Evolutionary conservation across 2,329 filamentous ascomycete species (phyloP), one percentile per base, ranked within the genome.

Genomic region (Didymella pinodella): DNA sequence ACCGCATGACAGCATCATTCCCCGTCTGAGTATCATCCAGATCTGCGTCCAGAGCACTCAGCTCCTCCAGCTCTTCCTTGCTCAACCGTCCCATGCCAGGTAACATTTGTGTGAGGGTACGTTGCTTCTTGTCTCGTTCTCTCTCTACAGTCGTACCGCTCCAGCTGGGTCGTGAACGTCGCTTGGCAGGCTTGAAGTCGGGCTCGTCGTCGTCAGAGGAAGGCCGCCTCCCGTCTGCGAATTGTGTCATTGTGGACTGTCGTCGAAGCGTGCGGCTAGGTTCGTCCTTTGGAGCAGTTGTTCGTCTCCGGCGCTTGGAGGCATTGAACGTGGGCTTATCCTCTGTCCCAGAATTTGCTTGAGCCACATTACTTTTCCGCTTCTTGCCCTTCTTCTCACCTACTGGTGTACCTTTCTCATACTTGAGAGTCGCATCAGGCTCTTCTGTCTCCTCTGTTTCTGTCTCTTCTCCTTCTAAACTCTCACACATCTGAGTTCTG

Each of bases 221-320:
- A 10, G 73, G 70, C 34, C 51, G 61, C 5, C 72, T 63, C 11
- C 72, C 72, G 44, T 70, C 64, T 0, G 66, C 64, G 5, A 76
- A 36, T 41, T 76, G 74, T 16, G 74, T 76, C 73, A 76, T 75
- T 20, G 74, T 76, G 28, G 74, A 75, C 34, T 76, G 74, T 50
- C 70, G 69, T 40, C 64, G 66, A 12, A 68, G 41, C 18, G 57
- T 66, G n/a, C 48, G 59, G 41, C 61, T 62, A 7, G 58, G 31
- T 28, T 63, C 54, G 7, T 57, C 40, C 36, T 62, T 62, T 1
- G 41, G 43, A 3, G 50, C 29, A 10, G 18, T 45, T 8, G 52
- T 31, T 44, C 56, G 67, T 31, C 65, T 61, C 48, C 54, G 65
- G 7, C 69, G 72, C 48, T 75, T 75, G 7, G 54, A 45, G 4